Evolutionary conservation across 2,329 filamentous ascomycete species (phyloP).

Genomic region (Cladosporium sphaerospermum): DNA sequence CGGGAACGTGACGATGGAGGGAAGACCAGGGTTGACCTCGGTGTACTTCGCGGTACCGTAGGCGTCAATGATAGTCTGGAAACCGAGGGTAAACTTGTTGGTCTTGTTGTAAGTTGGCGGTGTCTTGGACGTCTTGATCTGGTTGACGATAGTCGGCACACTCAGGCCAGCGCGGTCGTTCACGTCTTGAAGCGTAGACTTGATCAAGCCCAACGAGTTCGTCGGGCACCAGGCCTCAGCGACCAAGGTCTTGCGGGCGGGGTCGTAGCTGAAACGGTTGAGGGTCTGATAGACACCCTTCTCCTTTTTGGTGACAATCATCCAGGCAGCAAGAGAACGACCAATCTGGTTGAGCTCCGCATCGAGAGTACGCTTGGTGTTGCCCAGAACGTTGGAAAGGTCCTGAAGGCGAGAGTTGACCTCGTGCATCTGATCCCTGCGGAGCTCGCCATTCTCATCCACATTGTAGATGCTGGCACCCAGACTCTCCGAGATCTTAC

Average conservation of each 20-base stretch:
- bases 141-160: slow-evolving; percentile 98
- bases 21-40: slow-evolving; percentile 92
- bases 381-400: slow-evolving; percentile 83
- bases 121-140: slow-evolving; percentile 94
- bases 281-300: slow-evolving; percentile 95
- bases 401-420: slow-evolving; percentile 91
- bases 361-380: slow-evolving; percentile 90
- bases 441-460: slow-evolving; percentile 92
- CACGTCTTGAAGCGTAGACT: slow-evolving; percentile 90
- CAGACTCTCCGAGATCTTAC: slow-evolving; percentile 97
- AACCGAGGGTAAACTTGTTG: slow-evolving; percentile 96
- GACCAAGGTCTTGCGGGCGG: slow-evolving; percentile 89
- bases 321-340: slow-evolving; percentile 88
- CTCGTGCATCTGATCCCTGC: slow-evolving; percentile 93
- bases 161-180: slow-evolving; percentile 92
- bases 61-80: slow-evolving; percentile 98
- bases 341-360: slow-evolving; percentile 91
- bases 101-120: slow-evolving; percentile 96
- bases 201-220: slow-evolving; percentile 80
- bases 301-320: slow-evolving; percentile 96
- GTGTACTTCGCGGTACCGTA: slow-evolving; percentile 97
- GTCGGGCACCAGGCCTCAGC: slow-evolving; percentile 97
- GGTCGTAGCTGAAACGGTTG: slow-evolving; percentile 95
- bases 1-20: slow-evolving; percentile 96
- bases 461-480: slow-evolving; percentile 94